Evolutionary conservation across 2,329 filamentous ascomycete species (phyloP), one percentile per base, ranked within the genome.

Genomic region (Fusarium irregulare): DNA sequence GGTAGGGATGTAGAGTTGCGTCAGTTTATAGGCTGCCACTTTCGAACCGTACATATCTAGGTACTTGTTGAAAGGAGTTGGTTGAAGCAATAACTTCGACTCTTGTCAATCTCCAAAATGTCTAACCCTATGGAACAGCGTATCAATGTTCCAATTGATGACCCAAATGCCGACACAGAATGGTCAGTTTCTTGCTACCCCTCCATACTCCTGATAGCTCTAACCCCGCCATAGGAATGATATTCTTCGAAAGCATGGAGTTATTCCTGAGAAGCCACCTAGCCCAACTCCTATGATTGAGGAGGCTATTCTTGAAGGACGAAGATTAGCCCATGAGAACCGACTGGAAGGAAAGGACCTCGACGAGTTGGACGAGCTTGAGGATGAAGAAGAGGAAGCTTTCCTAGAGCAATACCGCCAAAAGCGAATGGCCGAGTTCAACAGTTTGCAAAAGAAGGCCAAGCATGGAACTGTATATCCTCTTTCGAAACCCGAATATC

Each of bases 141-240:
- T 48, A 89, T 91, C 72, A 86, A 86, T 76, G 96, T 99, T 64
- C 94, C 94, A 46, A 92, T 99, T 73, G 93, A 97, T 78, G 91
- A 98, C 78, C 95, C 95, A 32, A 97, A 98, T 78, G 96, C 94
- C 68, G 96, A 99, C 79, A 99, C 96, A 69, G 96, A 99, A 91
- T 99, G 96, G 96, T 76, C 34, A n/a, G 68, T 94, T 94, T 47
- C 25, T 32, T 68, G 30, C 44, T 71, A 66, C 66, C 73, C 73
- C 73, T 76, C 72, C 68, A 72, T 70, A 11, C 8, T 16, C n/a
- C 45, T 48, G 48, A 25, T 41, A 53, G 54, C 60, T 73, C 74
- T 79, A 64, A 80, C 69, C 72, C 65, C 62, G 58, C 65, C 53
- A 60, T 69, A 98, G 94, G 94, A 99, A 99, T 80, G 96, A 99